A percentile compares a stretch with the other conserved stretches of the same genome.
Conservation (phyloP, 495 filamentous ascomycete genomes). For the Hypoxylon perforatum region DNA sequence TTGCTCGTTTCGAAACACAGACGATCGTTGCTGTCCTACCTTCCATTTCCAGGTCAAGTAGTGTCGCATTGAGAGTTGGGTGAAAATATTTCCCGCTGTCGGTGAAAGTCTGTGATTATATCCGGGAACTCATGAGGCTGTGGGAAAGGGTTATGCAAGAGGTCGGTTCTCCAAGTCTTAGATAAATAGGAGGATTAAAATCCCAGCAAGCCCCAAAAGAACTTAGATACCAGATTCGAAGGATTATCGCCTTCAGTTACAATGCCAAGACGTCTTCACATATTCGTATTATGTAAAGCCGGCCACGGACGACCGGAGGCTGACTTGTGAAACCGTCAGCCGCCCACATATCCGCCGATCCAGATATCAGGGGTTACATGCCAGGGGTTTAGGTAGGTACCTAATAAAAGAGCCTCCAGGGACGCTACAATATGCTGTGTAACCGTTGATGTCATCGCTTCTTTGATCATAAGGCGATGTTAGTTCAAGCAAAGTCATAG, state of each 20-base stretch:
- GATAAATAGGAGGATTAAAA: no score
- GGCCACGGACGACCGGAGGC: not conserved
- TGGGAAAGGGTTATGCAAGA: no score
- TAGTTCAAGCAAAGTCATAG: not conserved
- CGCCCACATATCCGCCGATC: not conserved
- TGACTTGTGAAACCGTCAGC: not conserved
- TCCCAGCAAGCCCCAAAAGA: no score
- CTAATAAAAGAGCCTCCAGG: not conserved
- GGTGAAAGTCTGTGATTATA: no score
- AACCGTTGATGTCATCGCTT: not conserved
- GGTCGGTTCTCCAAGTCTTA: no score
- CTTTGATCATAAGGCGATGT: not conserved
- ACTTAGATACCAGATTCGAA: no score
- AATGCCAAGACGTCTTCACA: no score
- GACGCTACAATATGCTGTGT: not conserved
- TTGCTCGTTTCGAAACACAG: not conserved
- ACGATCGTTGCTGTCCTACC: not conserved
- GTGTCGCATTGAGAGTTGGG: no score
- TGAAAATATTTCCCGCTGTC: no score
- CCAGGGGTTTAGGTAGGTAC: not conserved
- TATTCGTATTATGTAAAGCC: no score
- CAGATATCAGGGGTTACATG: not conserved
- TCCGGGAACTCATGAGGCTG: no score
- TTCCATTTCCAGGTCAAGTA: not conserved
- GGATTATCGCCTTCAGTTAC: no score